Conservation (phyloP, 768 basidiomycete species). For the Rhizopogon vesiculosus region DNA sequence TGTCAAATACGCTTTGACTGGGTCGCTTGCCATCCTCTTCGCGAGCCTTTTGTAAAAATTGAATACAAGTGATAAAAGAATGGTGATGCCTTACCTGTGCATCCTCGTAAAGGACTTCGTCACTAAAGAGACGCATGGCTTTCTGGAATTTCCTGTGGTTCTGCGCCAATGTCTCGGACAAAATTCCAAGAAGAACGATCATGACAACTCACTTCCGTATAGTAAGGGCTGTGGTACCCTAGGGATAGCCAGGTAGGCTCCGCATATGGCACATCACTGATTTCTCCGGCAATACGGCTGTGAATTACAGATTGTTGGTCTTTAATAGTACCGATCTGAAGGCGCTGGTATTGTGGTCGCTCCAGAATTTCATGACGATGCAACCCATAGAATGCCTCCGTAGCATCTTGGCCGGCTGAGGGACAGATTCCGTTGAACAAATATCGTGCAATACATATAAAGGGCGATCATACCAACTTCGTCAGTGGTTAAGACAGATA, state of each 20-base stretch:
- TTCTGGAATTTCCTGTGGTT: constrained; percentile 43
- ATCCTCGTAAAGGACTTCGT: constrained; percentile 55
- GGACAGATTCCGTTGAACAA: neutral
- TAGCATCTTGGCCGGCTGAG: constrained; percentile 80
- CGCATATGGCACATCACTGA: constrained; percentile 80
- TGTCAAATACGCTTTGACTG: constrained; percentile 68
- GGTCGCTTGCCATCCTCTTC: constrained; percentile 92
- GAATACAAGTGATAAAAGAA: constrained; percentile 14
- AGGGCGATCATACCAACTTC: constrained; percentile 57
- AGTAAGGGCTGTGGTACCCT: constrained; percentile 72
- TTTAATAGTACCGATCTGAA: constrained; percentile 69
- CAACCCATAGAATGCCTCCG: constrained; percentile 83
- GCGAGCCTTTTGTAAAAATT: constrained; percentile 37
- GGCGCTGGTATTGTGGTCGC: constrained; percentile 66
- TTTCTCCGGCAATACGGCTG: constrained; percentile 45
- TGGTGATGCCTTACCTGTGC: constrained; percentile 22
- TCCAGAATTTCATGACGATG: constrained; percentile 83
- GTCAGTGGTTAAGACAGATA: constrained; percentile 67
- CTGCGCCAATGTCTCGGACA: constrained; percentile 25
- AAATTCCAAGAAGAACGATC: neutral
- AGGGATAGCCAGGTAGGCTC: constrained; percentile 80
- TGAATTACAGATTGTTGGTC: constrained; percentile 56
- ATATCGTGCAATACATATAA: neutral
- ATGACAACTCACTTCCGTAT: constrained; percentile 45
- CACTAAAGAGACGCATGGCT: constrained; percentile 55